These are phyloP conservation scores for Sisymbrium altissimum DNA, from an alignment of 345 rosid species.

Conservation along the genomic window DNA sequence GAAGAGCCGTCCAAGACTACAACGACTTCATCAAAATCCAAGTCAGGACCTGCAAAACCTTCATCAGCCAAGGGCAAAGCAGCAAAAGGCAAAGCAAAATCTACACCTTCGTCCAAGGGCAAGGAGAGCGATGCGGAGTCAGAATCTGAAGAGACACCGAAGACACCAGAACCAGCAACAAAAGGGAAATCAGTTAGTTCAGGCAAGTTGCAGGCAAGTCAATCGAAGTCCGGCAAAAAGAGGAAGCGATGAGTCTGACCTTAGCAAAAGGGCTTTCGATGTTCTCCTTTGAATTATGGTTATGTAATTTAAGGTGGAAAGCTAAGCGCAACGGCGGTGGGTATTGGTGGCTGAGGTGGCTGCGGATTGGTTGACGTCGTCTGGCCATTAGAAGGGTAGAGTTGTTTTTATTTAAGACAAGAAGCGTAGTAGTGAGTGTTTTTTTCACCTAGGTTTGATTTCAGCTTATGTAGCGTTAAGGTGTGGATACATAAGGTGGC, in stretches of 20 bases:
- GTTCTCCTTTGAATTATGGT: not conserved
- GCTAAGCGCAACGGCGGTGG: constrained; percentile 2
- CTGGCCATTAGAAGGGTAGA: constrained; percentile 22
- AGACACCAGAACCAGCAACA: constrained; percentile 33
- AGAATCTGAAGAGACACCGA: constrained; percentile 45
- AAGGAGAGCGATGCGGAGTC: constrained; percentile 48
- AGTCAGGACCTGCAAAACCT: constrained; percentile 41
- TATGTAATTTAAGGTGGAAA: constrained; percentile 21
- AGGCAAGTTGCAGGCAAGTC: constrained; percentile 51
- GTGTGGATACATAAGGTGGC: constrained; percentile 1
- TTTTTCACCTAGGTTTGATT: constrained; percentile 21
- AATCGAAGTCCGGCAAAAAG: constrained; percentile 53
- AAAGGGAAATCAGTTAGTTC: constrained; percentile 45
- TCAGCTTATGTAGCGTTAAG: constrained; percentile 17
- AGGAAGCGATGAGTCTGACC: constrained; percentile 47
- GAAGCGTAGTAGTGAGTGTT: constrained; percentile 11
- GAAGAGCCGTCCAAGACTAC: constrained; percentile 29
- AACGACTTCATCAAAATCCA: constrained; percentile 36
- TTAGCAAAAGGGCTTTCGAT: not conserved
- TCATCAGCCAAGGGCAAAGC: constrained; percentile 41
- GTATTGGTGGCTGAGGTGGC: not conserved
- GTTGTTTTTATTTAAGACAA: constrained; percentile 25
- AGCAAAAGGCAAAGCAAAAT: constrained; percentile 45
- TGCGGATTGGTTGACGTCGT: constrained; percentile 10
- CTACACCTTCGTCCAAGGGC: constrained; percentile 43